Evolutionary conservation across 2,329 filamentous ascomycete species (phyloP).

Genomic region (Trichophyton simii): DNA sequence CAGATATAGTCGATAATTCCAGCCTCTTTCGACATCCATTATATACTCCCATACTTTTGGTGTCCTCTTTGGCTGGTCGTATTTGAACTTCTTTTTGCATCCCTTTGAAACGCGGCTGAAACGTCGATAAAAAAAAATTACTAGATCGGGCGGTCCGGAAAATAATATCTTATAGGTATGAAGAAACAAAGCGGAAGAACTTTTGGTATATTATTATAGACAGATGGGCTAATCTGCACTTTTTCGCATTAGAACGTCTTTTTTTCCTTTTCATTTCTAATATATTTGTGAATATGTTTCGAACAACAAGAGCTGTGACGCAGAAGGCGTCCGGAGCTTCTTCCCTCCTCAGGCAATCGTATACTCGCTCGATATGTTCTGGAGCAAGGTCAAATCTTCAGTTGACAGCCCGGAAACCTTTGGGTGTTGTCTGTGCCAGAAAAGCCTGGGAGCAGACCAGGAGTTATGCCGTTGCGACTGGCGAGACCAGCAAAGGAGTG

Average conservation of each 20-base stretch:
- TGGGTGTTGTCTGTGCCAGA: constrained; percentile 30
- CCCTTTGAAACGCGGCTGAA: constrained; percentile 2
- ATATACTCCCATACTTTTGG: constrained; percentile 6
- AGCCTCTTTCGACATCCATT: constrained; percentile 11
- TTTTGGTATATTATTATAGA: not conserved
- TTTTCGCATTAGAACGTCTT: not conserved
- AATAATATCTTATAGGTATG: not conserved
- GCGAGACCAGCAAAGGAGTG: constrained; percentile 49
- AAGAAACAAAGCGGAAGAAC: not conserved
- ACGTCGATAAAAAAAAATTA: constrained; percentile 1
- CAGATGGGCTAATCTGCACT: not conserved
- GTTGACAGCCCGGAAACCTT: constrained; percentile 29
- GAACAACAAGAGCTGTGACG: constrained; percentile 17
- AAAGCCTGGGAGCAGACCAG: constrained; percentile 34
- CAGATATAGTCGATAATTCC: constrained; percentile 15
- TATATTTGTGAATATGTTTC: constrained; percentile 10
- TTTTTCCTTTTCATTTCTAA: not conserved
- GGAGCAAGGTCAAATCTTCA: constrained; percentile 18
- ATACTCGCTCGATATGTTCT: constrained; percentile 11
- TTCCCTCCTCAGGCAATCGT: constrained; percentile 26
- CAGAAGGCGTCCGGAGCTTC: constrained; percentile 29
- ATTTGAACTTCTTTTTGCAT: constrained; percentile 1
- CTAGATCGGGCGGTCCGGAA: constrained; percentile 1
- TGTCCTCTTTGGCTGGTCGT: constrained; percentile 6
- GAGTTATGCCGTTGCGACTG: constrained; percentile 46